Evolutionary conservation across 805 yeast genomes (phyloP).

Genomic region (baker's yeast (Saccharomyces cerevisiae)): DNA sequence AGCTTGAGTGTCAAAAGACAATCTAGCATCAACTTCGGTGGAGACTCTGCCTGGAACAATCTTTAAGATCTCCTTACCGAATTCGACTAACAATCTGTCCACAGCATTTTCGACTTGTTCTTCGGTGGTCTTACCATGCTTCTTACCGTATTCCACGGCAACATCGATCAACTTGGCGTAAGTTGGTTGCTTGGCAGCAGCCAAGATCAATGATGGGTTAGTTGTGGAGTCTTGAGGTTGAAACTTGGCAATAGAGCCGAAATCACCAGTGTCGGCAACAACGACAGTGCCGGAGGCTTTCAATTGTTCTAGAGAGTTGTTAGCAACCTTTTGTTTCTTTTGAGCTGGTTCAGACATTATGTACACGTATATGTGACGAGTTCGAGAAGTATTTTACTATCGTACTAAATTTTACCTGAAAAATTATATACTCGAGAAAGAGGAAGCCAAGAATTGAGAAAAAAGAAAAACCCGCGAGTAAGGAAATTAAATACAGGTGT

Average conservation of each 20-base stretch:
- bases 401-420: not conserved
- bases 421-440: not conserved
- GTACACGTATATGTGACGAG: not conserved
- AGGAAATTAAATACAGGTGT: not conserved
- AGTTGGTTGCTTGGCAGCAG: slow-evolving; percentile 83
- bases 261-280: slow-evolving; percentile 98
- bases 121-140: slow-evolving; percentile 39
- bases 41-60: slow-evolving; percentile 98
- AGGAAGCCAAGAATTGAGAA: not conserved
- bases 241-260: slow-evolving; percentile 91
- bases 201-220: slow-evolving; percentile 92
- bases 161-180: slow-evolving; percentile 81
- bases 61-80: slow-evolving; percentile 82
- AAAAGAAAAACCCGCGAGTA: not conserved
- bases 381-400: not conserved
- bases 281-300: slow-evolving; percentile 92
- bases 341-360: slow-evolving; percentile 15
- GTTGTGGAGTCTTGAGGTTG: slow-evolving; percentile 99
- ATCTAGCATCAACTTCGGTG: slow-evolving; percentile 96
- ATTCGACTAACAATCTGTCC: slow-evolving; percentile 86
- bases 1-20: slow-evolving; percentile 88
- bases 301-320: slow-evolving; percentile 75
- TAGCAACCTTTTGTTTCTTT: slow-evolving; percentile 32
- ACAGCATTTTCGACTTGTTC: slow-evolving; percentile 72
- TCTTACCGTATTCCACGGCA: slow-evolving; percentile 77